Conservation (phyloP, 257 asterid genomes). For the Nicotiana undulata region DNA sequence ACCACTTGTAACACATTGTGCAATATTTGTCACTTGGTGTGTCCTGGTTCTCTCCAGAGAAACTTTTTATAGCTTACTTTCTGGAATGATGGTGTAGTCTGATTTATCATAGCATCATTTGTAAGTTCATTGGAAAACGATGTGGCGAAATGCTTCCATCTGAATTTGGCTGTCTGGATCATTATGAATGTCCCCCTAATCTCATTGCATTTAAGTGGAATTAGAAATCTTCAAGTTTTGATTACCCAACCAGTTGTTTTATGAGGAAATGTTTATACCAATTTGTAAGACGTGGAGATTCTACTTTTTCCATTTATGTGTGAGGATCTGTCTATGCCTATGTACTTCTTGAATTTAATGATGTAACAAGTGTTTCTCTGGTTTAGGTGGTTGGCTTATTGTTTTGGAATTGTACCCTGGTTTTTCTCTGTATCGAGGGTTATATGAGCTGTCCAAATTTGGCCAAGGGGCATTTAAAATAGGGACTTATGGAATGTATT, state of each 20-base stretch:
- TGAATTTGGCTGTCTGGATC: not conserved
- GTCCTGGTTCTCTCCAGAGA: not conserved
- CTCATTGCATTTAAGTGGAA: not conserved
- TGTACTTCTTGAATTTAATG: not conserved
- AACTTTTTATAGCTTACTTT: not conserved
- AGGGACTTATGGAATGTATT: constrained; percentile 30
- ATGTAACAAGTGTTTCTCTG: not conserved
- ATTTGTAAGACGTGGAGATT: not conserved
- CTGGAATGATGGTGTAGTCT: not conserved
- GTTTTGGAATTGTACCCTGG: constrained; percentile 30
- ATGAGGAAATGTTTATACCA: not conserved
- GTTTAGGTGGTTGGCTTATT: constrained; percentile 21
- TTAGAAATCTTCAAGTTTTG: not conserved
- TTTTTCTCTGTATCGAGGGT: constrained; percentile 23
- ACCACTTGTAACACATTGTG: not conserved
- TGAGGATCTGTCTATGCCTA: not conserved
- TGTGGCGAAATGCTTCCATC: not conserved
- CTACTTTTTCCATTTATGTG: not conserved
- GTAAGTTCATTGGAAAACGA: not conserved
- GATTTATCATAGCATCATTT: not conserved
- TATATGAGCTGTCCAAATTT: constrained; percentile 18
- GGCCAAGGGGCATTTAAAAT: not conserved
- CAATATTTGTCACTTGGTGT: not conserved
- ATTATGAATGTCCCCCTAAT: not conserved
- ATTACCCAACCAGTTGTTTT: not conserved